phyloP scores from a whole-genome alignment of 1,284 basidiomycete genomes.

The Irpex sp. region DNA sequence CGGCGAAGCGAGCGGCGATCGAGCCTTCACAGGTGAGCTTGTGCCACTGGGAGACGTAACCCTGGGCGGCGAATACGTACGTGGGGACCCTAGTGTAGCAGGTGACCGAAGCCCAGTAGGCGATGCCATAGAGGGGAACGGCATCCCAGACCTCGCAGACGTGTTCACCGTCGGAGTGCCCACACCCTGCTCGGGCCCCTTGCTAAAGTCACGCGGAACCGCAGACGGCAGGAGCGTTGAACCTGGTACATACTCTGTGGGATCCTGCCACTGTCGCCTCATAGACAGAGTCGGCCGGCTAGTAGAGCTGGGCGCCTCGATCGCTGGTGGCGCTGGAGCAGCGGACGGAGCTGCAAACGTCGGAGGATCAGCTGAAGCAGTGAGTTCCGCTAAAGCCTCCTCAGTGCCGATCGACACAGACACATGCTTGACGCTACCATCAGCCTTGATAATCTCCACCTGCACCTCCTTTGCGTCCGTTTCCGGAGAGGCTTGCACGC shows the following conservation, averaged over 20 bases:
- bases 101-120: constrained; percentile 29
- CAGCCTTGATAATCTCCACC: constrained; percentile 27
- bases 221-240: constrained; percentile 21
- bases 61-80: constrained; percentile 26
- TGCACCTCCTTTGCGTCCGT: constrained; percentile 50
- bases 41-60: constrained; percentile 12
- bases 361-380: not conserved
- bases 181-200: constrained; percentile 22
- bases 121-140: constrained; percentile 25
- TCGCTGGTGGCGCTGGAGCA: not conserved
- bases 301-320: not conserved
- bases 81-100: constrained; percentile 26
- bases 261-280: constrained; percentile 12
- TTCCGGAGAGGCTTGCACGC: constrained; percentile 55
- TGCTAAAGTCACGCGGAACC: constrained; percentile 18
- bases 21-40: not conserved
- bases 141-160: constrained; percentile 14
- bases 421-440: constrained; percentile 4
- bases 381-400: not conserved
- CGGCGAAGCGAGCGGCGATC: constrained; percentile 14
- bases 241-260: constrained; percentile 5
- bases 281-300: constrained; percentile 2
- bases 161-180: constrained; percentile 14
- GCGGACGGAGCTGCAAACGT: not conserved
- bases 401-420: not conserved